phyloP scores from a whole-genome alignment of 768 basidiomycete species.

The Tephrocybe sp. region DNA sequence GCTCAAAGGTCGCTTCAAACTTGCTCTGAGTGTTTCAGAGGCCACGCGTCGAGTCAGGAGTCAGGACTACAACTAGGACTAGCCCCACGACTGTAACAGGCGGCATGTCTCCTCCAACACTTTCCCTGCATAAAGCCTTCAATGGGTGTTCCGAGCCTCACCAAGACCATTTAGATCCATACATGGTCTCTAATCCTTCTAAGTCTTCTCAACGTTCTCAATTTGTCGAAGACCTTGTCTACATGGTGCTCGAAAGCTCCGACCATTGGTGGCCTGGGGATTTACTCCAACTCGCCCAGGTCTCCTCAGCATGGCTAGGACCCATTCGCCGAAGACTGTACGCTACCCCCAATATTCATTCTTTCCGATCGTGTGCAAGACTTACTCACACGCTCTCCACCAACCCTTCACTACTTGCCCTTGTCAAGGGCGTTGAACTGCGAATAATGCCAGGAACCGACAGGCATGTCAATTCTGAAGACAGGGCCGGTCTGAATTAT shows the following conservation, averaged over 20 bases:
- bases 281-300: constrained; percentile 42
- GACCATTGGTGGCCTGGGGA: constrained; percentile 56
- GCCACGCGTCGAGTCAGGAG: neutral
- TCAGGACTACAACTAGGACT: too few species aligned
- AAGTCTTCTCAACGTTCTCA: constrained; percentile 6
- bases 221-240: constrained; percentile 51
- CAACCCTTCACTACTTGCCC: constrained; percentile 31
- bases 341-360: constrained; percentile 35
- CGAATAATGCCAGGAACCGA: constrained; percentile 27
- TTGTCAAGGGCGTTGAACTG: constrained; percentile 42
- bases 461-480: constrained; percentile 21
- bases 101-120: neutral
- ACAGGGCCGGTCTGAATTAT: constrained; percentile 35
- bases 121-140: neutral
- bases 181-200: too few species aligned
- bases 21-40: neutral
- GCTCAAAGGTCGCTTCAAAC: neutral
- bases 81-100: neutral
- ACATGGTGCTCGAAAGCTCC: constrained; percentile 46
- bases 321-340: constrained; percentile 46
- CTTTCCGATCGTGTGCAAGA: constrained; percentile 38
- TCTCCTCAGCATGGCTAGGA: constrained; percentile 48
- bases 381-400: constrained; percentile 40
- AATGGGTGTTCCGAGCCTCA: too few species aligned
- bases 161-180: too few species aligned